A percentile compares a stretch with the other conserved stretches of the same genome.
phyloP scores from a whole-genome alignment of 2,329 filamentous ascomycete genomes.

The Pestalotiopsis sp. region DNA sequence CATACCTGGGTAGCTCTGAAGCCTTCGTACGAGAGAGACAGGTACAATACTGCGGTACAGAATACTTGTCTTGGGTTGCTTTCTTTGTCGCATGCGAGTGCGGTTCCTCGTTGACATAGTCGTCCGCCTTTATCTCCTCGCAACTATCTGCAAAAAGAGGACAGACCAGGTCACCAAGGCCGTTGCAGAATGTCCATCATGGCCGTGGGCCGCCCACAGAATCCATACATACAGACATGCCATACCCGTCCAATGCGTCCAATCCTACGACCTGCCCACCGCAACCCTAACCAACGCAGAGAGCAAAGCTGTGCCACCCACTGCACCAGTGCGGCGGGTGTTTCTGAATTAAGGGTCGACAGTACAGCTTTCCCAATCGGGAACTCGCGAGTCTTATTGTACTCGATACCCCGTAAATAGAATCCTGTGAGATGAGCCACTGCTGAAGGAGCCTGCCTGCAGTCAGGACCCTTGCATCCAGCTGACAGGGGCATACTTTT shows the following conservation, averaged over 20 bases:
- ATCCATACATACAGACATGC: background rate
- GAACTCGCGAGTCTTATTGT: constrained; percentile 11
- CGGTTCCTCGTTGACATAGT: background rate
- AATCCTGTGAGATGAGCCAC: constrained; percentile 12
- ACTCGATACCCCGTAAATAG: constrained; percentile 18
- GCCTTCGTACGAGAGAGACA: background rate
- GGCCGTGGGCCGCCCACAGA: background rate
- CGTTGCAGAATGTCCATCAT: background rate
- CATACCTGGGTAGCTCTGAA: background rate
- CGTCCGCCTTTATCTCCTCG: background rate
- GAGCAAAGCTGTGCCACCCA: background rate
- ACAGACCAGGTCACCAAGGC: background rate
- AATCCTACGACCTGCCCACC: background rate
- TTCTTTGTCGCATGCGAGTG: background rate
- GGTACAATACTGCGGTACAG: background rate
- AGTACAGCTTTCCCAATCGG: constrained; percentile 13
- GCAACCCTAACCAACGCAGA: background rate
- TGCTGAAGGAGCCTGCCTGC: constrained; percentile 12
- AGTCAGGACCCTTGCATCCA: constrained; percentile 19
- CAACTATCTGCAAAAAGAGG: background rate
- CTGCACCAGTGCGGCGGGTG: background rate
- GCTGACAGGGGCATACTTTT: constrained; percentile 21
- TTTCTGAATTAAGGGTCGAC: constrained; percentile 3
- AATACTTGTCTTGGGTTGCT: background rate
- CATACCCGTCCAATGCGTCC: background rate